phyloP scores from a whole-genome alignment of 148 eudicot species.

The Silene uniflora region DNA sequence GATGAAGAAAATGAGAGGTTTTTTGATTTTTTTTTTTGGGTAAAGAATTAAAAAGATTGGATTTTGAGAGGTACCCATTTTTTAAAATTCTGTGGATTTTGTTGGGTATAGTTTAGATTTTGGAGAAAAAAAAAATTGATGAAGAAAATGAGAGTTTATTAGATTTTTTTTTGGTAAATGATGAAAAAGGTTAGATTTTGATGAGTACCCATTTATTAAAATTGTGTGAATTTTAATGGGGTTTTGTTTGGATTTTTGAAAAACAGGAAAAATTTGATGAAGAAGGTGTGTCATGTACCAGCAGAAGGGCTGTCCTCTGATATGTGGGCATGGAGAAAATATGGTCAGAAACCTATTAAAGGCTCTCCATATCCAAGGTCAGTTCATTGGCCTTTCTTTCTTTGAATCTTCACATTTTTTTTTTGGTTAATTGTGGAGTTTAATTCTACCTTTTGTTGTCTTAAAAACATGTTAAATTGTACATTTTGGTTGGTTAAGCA shows the following conservation, averaged over 20 bases:
- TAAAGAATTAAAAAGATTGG: not conserved
- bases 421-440: not conserved
- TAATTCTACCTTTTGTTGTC: not conserved
- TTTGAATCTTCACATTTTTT: not conserved
- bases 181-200: too few species aligned
- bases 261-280: conserved; percentile 64
- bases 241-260: conserved; percentile 14
- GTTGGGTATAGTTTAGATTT: conserved; percentile 18
- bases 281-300: conserved; percentile 82
- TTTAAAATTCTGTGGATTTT: conserved; percentile 6
- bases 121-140: not conserved
- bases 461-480: not conserved
- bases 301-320: conserved; percentile 83
- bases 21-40: too few species aligned
- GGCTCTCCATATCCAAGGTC: conserved; percentile 97
- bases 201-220: too few species aligned
- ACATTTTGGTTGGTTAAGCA: not conserved
- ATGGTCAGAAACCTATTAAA: conserved; percentile 95
- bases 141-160: not conserved
- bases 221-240: conserved; percentile 16
- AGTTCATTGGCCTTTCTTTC: conserved; percentile 16
- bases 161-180: not conserved
- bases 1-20: too few species aligned
- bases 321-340: conserved; percentile 97
- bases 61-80: conserved; percentile 15